Evolutionary conservation across 176 grass and related monocot genomes (phyloP).

Genomic region (Lolium multiflorum): DNA sequence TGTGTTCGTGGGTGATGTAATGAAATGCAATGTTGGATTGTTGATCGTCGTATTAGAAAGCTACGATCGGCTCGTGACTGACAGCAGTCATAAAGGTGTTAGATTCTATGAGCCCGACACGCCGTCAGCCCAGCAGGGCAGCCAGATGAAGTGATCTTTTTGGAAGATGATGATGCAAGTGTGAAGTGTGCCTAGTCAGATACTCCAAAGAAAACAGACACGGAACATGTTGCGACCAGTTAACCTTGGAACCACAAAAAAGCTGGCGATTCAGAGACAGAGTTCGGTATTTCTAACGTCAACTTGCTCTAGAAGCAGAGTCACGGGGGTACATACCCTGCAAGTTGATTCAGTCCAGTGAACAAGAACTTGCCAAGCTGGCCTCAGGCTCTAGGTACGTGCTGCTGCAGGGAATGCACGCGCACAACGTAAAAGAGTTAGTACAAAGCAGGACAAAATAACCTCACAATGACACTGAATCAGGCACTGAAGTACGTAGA

Average conservation of each 20-base stretch:
- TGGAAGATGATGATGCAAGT: too few species aligned
- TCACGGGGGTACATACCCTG: neutral
- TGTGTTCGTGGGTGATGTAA: too few species aligned
- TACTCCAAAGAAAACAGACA: neutral
- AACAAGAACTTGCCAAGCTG: neutral
- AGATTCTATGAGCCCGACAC: neutral
- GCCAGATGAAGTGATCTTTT: too few species aligned
- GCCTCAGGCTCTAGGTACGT: neutral
- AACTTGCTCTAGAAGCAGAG: neutral
- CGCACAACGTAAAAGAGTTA: neutral
- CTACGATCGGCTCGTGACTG: neutral
- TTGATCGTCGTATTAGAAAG: too few species aligned
- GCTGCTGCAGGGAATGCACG: neutral
- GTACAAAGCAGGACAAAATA: neutral
- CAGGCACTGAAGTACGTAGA: too few species aligned
- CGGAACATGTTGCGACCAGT: conserved; percentile 20
- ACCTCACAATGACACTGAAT: too few species aligned
- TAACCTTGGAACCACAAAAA: conserved; percentile 2
- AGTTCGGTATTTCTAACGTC: neutral
- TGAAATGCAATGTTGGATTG: too few species aligned
- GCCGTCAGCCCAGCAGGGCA: neutral
- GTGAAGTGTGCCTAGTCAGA: neutral
- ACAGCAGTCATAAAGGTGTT: too few species aligned
- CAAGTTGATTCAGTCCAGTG: neutral
- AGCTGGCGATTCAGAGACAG: neutral